Evolutionary conservation across 2,329 filamentous ascomycete species (phyloP).

Genomic region (Monilinia laxa): DNA sequence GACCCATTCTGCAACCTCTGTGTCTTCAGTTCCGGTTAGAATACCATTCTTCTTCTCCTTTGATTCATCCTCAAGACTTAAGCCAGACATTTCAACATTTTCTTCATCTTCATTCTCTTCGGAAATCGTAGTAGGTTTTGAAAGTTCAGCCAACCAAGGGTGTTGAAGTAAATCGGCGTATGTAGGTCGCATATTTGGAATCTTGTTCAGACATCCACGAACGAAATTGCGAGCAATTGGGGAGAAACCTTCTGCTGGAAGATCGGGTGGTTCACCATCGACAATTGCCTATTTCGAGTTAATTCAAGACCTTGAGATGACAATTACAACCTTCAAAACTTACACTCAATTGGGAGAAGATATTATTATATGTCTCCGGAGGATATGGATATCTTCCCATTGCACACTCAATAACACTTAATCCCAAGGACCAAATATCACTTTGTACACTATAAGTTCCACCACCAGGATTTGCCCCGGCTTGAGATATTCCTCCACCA

Average conservation of each 20-base stretch:
- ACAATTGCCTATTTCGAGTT: conserved; percentile 75
- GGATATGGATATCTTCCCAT: conserved; percentile 94
- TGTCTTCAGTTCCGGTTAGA: conserved; percentile 54
- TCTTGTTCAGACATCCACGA: conserved; percentile 85
- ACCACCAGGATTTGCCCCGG: conserved; percentile 64
- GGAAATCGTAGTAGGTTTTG: conserved; percentile 71
- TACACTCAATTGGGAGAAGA: conserved; percentile 95
- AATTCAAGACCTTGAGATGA: conserved; percentile 13
- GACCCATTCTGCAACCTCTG: conserved; percentile 87
- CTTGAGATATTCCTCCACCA: conserved; percentile 73
- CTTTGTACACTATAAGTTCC: conserved; percentile 97
- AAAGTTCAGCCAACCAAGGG: conserved; percentile 76
- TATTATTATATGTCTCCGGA: conserved; percentile 95
- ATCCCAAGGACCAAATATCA: conserved; percentile 93
- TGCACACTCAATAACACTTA: conserved; percentile 95
- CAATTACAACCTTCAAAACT: conserved; percentile 46
- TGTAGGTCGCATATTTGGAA: conserved; percentile 86
- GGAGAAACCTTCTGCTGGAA: conserved; percentile 78
- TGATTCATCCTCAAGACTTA: conserved; percentile 14
- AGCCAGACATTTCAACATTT: conserved; percentile 35
- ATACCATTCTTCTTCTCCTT: neutral
- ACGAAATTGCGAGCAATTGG: conserved; percentile 84
- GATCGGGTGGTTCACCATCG: conserved; percentile 88
- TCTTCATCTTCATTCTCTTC: conserved; percentile 60
- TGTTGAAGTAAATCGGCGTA: conserved; percentile 89